These are phyloP conservation scores for Neurospora africana DNA, from an alignment of 495 filamentous ascomycete genomes.

Conservation along the genomic window DNA sequence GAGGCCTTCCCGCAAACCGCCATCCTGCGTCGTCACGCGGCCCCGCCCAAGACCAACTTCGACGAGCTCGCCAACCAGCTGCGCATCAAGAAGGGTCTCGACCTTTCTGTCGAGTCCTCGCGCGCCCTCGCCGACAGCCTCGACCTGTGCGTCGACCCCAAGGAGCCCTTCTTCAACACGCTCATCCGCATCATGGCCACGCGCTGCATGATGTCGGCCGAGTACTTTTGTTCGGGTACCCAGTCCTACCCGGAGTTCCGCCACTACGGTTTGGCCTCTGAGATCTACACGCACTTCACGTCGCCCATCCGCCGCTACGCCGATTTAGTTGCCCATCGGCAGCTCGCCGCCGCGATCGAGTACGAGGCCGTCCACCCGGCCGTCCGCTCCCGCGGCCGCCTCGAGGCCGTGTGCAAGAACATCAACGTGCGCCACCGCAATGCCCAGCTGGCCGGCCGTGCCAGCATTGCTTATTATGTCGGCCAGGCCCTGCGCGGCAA, in stretches of 20 bases:
- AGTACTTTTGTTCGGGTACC: conserved; percentile 92
- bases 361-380: conserved; percentile 76
- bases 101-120: conserved; percentile 72
- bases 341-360: conserved; percentile 87
- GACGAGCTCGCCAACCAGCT: conserved; percentile 87
- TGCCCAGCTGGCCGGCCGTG: conserved; percentile 86
- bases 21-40: conserved; percentile 79
- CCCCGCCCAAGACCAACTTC: conserved; percentile 90
- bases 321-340: conserved; percentile 84
- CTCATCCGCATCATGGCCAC: conserved; percentile 94
- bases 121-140: conserved; percentile 84
- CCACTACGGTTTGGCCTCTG: conserved; percentile 88
- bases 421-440: conserved; percentile 97
- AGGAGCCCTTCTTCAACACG: conserved; percentile 98
- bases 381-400: conserved; percentile 63
- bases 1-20: conserved; percentile 89
- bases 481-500: conserved; percentile 87
- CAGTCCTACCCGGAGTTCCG: conserved; percentile 89
- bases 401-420: conserved; percentile 92
- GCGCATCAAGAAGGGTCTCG: conserved; percentile 67
- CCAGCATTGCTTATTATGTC: conserved; percentile 93
- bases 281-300: conserved; percentile 98
- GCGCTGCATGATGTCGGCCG: conserved; percentile 96
- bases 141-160: conserved; percentile 66
- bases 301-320: conserved; percentile 95